Base-by-base conservation (phyloP, 2,329 filamentous ascomycete species). In the Bipolaris gigantea region DNA sequence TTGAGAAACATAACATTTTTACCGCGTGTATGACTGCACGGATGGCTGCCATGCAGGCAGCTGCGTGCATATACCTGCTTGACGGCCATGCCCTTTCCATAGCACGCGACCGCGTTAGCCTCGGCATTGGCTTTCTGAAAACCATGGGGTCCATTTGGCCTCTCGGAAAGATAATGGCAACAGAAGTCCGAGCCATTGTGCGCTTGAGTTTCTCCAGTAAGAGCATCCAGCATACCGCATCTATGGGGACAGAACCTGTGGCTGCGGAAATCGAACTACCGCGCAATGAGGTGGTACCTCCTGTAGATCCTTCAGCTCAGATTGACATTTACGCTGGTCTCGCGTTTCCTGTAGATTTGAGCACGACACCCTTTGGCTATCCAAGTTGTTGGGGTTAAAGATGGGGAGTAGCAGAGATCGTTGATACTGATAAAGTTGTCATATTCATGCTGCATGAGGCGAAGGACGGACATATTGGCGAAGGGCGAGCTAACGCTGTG, bases 91-190 rank as follows among this genome's bases (percentile, higher is more conserved):
- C 84, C 60, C 82, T 85, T 61, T 85, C 85, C 53, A 85, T 85
- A 64, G 80, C 87, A 51, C 86, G 85, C 49, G 89, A 91, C 74
- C 87, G 86, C 65, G 86, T 96, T 46, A 84, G 87, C 2, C 82
- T 96, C 16, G 92, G 90, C 59, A 90, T 89, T 55, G 89, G 88
- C 7, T 88, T 87, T 1, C 80, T 94, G 39, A 87, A 86, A 62
- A 63, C 85, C 19, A 77, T 92, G 15, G 85, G 85, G 19, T 76
- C 78, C 5, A 83, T 89, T 8, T 94, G 89, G 90, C 82, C 83
- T 43, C 84, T 90, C 15, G 88, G 88, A 1, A 82, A 80, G 43
- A 82, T 80, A 13, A 89, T 90, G n/a, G 83, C 87, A 56, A 81
- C 80, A 11, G 89, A 94, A 69, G 85, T 95, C 18, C 87, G 85